Percentiles rank a stretch among this genome's conserved stretches.
phyloP scores from a whole-genome alignment of 2,329 filamentous ascomycete species.

The Trichoderma oligosporum region DNA sequence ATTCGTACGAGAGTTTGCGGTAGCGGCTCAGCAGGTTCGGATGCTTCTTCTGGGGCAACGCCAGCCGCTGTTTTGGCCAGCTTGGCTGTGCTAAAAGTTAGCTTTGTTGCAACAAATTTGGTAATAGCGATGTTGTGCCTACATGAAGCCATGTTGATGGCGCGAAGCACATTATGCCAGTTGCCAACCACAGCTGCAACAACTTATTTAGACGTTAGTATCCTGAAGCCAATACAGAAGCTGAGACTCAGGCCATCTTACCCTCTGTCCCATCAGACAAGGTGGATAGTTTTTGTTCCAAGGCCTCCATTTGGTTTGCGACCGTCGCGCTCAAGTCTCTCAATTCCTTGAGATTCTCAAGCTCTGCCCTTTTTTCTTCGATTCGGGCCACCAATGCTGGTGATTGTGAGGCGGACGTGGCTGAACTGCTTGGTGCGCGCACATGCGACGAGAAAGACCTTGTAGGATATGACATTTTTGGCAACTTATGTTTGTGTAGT shows the following conservation, averaged over 20 bases:
- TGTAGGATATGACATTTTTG: conserved; percentile 53
- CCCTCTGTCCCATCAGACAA: conserved; percentile 80
- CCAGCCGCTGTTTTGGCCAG: conserved; percentile 58
- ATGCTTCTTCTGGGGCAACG: conserved; percentile 32
- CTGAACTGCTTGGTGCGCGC: conserved; percentile 55
- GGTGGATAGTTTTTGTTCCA: conserved; percentile 74
- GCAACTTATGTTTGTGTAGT: background rate
- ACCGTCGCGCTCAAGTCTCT: conserved; percentile 74
- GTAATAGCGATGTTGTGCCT: conserved; percentile 34
- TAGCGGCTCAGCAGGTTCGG: conserved; percentile 49
- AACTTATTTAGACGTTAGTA: conserved; percentile 47
- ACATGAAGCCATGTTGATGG: conserved; percentile 85
- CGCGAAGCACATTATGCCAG: conserved; percentile 81
- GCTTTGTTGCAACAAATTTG: background rate
- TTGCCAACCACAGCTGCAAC: conserved; percentile 82
- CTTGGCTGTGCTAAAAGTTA: conserved; percentile 51
- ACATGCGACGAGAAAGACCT: conserved; percentile 62
- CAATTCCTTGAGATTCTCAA: conserved; percentile 73
- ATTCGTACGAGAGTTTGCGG: conserved; percentile 83
- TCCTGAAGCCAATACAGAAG: background rate
- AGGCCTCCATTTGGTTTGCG: conserved; percentile 75
- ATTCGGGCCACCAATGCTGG: conserved; percentile 70
- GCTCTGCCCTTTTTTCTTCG: conserved; percentile 79
- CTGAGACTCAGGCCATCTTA: conserved; percentile 31
- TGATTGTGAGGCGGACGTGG: conserved; percentile 57